Base-by-base conservation (phyloP, 768 basidiomycete species). In the Sarcomyxa edulis region DNA sequence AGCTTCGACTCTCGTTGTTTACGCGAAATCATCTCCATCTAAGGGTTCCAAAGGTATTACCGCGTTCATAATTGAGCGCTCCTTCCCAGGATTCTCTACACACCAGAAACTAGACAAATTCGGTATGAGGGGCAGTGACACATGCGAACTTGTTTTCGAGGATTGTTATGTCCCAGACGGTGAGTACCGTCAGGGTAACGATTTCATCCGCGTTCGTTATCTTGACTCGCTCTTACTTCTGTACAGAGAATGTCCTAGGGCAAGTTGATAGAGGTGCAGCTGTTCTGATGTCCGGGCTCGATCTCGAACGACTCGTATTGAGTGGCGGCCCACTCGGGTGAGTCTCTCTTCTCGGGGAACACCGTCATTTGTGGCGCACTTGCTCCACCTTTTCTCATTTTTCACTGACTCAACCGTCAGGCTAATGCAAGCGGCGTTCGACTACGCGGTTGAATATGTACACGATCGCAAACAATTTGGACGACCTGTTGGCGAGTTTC, bases 61-160 rank as follows among this genome's bases (percentile, higher is more conserved):
- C 0, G 78, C 93, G 1, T 96, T 96, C 59, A 80, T 96, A 47
- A 68, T 97, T 45, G 91, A 95, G 63, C 83, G 76, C 31, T 80
- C 64, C 6, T 91, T 85, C 56, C 59, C 72, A 29, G 94, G 91
- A 1, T 94, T 94, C 60, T 90, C 89, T 5, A 86, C 89, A 0
- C 84, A 85, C 48, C 88, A 84, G 43, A 92, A 94, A 51, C 68
- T 97, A 15, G 94, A 97, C 59, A 97, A 97, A 58, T 81, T 96
- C 53, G 94, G 94, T 1, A 97, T 97, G 94, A 69, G 94, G 49
- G 94, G 94, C 26, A 90, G 87, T 43, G 92, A 96, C 50, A 97
- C 94, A 3, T 91, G 90, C 47, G 94, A 97, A 55, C 65, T 96
- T 16, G 80, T 94, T 14, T 96, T 97, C 43, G 89, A 95, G 48